Evolutionary conservation across 208 protist species (phyloP).

Genomic region (Phytomonas sp.): DNA sequence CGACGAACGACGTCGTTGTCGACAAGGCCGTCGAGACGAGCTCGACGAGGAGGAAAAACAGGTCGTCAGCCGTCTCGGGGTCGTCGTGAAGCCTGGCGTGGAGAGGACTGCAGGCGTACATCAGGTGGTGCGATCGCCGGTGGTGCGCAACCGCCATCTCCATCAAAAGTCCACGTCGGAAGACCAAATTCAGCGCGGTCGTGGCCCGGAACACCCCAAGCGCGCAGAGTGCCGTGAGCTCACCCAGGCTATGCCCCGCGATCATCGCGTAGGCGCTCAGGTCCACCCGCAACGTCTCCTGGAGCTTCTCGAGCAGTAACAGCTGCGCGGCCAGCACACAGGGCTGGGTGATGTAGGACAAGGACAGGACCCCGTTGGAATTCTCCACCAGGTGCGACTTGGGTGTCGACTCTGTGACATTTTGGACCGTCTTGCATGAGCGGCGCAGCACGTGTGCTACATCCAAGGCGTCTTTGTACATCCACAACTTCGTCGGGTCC

Average conservation of each 20-base stretch:
- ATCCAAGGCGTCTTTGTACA: slow-evolving; percentile 42
- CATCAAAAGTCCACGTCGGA: slow-evolving; percentile 75
- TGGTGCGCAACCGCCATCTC: slow-evolving; percentile 40
- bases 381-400: slow-evolving; percentile 32
- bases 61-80: slow-evolving; percentile 36
- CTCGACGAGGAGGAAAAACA: slow-evolving; percentile 74
- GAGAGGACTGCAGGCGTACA: slow-evolving; percentile 78
- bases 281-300: slow-evolving; percentile 5
- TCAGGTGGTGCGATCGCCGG: slow-evolving; percentile 30
- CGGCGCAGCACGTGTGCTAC: slow-evolving; percentile 26
- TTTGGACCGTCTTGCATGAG: slow-evolving; percentile 30
- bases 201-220: slow-evolving; percentile 69
- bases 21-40: slow-evolving; percentile 49
- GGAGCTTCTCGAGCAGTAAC: slow-evolving; percentile 28
- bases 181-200: slow-evolving; percentile 61
- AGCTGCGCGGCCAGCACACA: slow-evolving; percentile 73
- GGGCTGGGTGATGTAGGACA: slow-evolving; percentile 77
- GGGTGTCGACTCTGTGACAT: slow-evolving; percentile 37
- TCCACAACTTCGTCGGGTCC: slow-evolving; percentile 44
- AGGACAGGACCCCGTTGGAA: slow-evolving; percentile 55
- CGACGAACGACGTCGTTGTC: slow-evolving; percentile 71
- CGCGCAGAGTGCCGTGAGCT: slow-evolving; percentile 69
- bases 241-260: slow-evolving; percentile 83
- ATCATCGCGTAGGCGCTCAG: slow-evolving; percentile 22
- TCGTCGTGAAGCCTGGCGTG: slow-evolving; percentile 52